A percentile compares a stretch with the other conserved stretches of the same genome.
Conservation (phyloP, 306 rosid genomes). For the Ziziphus jujuba region DNA sequence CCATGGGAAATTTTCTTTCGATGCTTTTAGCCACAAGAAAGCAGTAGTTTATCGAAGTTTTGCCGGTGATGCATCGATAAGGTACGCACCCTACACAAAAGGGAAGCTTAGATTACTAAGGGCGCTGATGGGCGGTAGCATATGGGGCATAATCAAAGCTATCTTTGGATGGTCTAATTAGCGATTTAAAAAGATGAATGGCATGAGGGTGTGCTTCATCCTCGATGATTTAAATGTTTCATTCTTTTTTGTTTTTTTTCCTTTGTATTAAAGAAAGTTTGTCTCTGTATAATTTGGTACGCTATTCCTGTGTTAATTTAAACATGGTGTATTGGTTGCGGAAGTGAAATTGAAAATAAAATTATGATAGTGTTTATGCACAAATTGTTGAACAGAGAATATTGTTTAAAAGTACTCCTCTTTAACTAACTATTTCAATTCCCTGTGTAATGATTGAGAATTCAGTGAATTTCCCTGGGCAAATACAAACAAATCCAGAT, state of each 20-base stretch:
- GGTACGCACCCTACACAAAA: conserved; percentile 87
- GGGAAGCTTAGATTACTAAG: conserved; percentile 68
- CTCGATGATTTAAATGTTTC: too few species aligned
- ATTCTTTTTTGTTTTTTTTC: conserved; percentile 10
- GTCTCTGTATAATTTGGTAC: background rate
- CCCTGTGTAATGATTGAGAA: too few species aligned
- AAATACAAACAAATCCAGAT: too few species aligned
- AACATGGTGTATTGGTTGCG: conserved; percentile 1
- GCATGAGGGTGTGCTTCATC: too few species aligned
- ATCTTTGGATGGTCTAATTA: conserved; percentile 64
- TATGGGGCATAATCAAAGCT: conserved; percentile 59
- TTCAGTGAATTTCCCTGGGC: too few species aligned
- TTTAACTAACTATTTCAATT: too few species aligned
- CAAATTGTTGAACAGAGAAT: too few species aligned
- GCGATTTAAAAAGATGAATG: conserved; percentile 18
- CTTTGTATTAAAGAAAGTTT: conserved; percentile 12
- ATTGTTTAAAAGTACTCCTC: too few species aligned
- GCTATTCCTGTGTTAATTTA: background rate
- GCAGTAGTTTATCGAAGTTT: conserved; percentile 86
- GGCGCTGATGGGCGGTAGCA: conserved; percentile 75
- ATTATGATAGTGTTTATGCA: background rate
- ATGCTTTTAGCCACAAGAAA: conserved; percentile 91
- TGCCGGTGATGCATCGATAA: conserved; percentile 62
- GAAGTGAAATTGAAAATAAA: background rate
- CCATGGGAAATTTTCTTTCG: conserved; percentile 97